Percentiles rank a stretch among this genome's conserved stretches.
These are phyloP conservation scores for Boletellus emodensis DNA, from an alignment of 768 basidiomycete genomes.

Conservation along the genomic window DNA sequence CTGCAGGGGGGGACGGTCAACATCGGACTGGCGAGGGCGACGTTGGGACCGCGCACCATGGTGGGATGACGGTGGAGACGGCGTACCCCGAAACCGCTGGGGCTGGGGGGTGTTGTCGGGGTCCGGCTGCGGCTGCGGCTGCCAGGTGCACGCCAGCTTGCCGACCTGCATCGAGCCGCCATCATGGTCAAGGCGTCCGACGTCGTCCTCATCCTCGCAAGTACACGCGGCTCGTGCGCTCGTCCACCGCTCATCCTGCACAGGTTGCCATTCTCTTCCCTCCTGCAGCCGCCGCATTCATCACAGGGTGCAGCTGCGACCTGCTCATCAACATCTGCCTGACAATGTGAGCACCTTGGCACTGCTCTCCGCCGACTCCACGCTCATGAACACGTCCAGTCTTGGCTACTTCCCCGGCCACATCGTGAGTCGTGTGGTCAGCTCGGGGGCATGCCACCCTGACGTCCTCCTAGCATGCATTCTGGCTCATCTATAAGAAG, in stretches of 20 bases:
- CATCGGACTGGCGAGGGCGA: neutral
- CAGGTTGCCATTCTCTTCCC: constrained; percentile 80
- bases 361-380: neutral
- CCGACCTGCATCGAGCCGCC: neutral
- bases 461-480: constrained; percentile 54
- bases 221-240: constrained; percentile 18
- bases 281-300: constrained; percentile 71
- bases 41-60: constrained; percentile 18
- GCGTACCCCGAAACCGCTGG: constrained; percentile 14
- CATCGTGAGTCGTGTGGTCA: constrained; percentile 34
- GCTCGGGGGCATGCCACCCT: neutral
- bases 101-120: constrained; percentile 12
- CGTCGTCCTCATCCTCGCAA: constrained; percentile 72
- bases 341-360: constrained; percentile 53
- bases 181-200: constrained; percentile 60
- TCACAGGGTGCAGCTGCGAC: constrained; percentile 84
- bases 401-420: constrained; percentile 75
- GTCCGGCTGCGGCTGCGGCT: constrained; percentile 22
- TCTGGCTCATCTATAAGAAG: constrained; percentile 89
- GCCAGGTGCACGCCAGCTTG: neutral
- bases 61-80: constrained; percentile 5
- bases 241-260: neutral
- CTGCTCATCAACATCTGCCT: constrained; percentile 79
- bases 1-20: constrained; percentile 34
- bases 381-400: constrained; percentile 32